phyloP scores from a whole-genome alignment of 345 rosid species.

The Raphanus raphanistrum region DNA sequence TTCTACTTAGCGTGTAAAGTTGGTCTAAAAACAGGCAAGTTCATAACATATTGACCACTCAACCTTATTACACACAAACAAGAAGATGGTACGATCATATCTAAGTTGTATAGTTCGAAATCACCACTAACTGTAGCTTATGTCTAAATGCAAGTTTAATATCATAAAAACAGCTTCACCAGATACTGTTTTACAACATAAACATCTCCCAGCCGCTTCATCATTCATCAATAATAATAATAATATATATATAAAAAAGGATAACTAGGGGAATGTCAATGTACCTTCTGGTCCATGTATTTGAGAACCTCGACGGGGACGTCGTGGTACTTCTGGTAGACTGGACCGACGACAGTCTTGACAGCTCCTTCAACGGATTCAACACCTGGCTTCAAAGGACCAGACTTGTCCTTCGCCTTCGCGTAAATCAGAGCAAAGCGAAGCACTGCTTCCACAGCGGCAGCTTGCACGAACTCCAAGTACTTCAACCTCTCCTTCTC shows the following conservation, averaged over 20 bases:
- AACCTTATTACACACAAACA: too few species aligned
- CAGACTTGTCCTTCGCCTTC: constrained; percentile 74
- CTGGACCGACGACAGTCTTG: constrained; percentile 73
- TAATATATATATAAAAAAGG: too few species aligned
- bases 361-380: constrained; percentile 84
- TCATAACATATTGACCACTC: too few species aligned
- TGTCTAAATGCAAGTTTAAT: too few species aligned
- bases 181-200: neutral
- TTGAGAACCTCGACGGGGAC: constrained; percentile 70
- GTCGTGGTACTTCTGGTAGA: constrained; percentile 63
- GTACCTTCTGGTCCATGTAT: constrained; percentile 78
- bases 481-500: constrained; percentile 64
- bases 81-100: neutral
- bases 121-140: neutral
- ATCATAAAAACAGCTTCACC: too few species aligned
- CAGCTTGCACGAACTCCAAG: constrained; percentile 79
- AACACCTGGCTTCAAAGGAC: constrained; percentile 80
- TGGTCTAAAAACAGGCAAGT: too few species aligned
- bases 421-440: constrained; percentile 59
- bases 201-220: neutral
- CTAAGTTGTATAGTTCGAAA: neutral
- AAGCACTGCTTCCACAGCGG: constrained; percentile 56
- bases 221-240: too few species aligned
- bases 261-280: neutral
- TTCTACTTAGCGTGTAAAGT: neutral